Evolutionary conservation across 108 stramenopile genomes (phyloP).

Genomic region (Mediolabrus comicus): DNA sequence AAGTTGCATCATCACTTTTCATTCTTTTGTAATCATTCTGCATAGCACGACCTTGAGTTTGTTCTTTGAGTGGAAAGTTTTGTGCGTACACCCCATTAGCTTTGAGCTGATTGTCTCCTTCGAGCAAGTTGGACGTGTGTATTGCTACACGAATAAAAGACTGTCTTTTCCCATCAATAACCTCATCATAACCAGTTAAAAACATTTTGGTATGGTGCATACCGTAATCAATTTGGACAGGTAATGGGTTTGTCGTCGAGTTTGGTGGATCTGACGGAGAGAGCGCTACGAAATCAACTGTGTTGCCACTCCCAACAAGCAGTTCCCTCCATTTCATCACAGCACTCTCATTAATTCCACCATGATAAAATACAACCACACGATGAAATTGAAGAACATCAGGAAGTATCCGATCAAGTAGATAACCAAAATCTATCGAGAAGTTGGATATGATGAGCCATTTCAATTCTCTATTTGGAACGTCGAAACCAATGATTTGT

Average conservation of each 20-base stretch:
- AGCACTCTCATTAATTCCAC: not conserved
- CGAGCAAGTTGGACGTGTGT: constrained; percentile 71
- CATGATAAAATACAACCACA: constrained; percentile 61
- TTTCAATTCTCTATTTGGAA: constrained; percentile 35
- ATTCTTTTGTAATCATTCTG: not conserved
- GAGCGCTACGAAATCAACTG: constrained; percentile 34
- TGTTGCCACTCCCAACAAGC: constrained; percentile 20
- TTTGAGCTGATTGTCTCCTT: constrained; percentile 58
- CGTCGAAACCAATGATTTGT: constrained; percentile 62
- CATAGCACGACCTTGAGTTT: not conserved
- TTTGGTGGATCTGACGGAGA: constrained; percentile 47
- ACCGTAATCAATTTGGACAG: constrained; percentile 45
- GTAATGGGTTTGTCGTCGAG: constrained; percentile 27
- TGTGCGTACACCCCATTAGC: constrained; percentile 65
- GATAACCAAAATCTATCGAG: constrained; percentile 55
- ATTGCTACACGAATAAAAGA: constrained; percentile 60
- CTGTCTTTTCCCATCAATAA: constrained; percentile 6
- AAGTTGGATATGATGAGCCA: constrained; percentile 65
- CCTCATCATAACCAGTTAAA: constrained; percentile 56
- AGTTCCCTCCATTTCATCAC: constrained; percentile 17
- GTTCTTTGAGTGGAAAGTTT: constrained; percentile 66
- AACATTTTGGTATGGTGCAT: constrained; percentile 84
- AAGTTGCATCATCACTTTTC: constrained; percentile 9
- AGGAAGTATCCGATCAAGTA: constrained; percentile 52
- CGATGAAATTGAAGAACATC: constrained; percentile 56